Conservation (phyloP, 2,329 filamentous ascomycete genomes). For the Exophiala sideris region DNA sequence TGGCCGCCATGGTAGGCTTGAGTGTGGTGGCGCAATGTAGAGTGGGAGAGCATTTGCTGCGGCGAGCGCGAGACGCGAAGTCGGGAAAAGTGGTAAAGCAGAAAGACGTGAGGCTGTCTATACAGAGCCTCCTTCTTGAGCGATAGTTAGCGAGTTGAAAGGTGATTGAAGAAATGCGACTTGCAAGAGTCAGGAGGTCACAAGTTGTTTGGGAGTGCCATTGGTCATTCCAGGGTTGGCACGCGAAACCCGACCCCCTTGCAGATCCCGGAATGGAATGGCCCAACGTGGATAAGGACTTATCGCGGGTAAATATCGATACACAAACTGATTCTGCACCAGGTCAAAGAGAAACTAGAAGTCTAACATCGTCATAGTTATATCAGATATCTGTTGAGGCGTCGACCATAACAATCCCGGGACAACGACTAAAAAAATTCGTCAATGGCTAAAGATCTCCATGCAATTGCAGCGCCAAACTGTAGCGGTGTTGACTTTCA, state of each 20-base stretch:
- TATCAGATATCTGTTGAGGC: not conserved
- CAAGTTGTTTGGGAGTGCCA: slow-evolving; percentile 15
- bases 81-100: not conserved
- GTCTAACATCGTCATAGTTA: slow-evolving; percentile 1
- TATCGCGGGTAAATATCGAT: slow-evolving; percentile 16
- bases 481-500: slow-evolving; percentile 17
- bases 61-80: slow-evolving; percentile 6
- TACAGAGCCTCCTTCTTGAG: slow-evolving; percentile 14
- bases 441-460: slow-evolving; percentile 11
- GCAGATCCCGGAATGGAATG: not conserved
- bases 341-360: slow-evolving; percentile 8
- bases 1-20: slow-evolving; percentile 44
- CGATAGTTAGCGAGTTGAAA: slow-evolving; percentile 9
- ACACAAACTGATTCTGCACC: slow-evolving; percentile 13
- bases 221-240: not conserved
- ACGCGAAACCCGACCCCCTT: slow-evolving; percentile 4
- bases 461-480: slow-evolving; percentile 9
- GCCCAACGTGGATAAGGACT: not conserved
- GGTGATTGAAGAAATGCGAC: slow-evolving; percentile 4
- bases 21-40: slow-evolving; percentile 5
- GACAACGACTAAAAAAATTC: slow-evolving; percentile 10
- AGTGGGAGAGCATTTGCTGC: slow-evolving; percentile 23
- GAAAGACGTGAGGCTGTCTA: slow-evolving; percentile 8
- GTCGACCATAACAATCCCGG: not conserved
- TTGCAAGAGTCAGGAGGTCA: slow-evolving; percentile 24